These are phyloP conservation scores for Backusella morwellensis DNA, from an alignment of 192 early-diverging fungal genomes.

Conservation along the genomic window DNA sequence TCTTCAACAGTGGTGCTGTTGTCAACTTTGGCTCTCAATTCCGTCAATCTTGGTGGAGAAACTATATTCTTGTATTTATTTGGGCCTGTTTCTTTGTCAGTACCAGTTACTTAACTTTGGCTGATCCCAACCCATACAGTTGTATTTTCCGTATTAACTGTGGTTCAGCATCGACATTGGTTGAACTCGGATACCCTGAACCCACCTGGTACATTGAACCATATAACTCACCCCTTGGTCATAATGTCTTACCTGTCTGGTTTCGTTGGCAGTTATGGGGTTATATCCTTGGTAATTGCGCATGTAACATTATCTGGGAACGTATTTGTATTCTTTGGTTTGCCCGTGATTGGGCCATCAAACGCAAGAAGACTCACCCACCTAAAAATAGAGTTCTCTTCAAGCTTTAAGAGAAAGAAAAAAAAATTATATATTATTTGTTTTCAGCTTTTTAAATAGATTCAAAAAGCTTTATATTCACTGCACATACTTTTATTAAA, in stretches of 20 bases:
- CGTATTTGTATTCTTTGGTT: constrained; percentile 53
- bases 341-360: constrained; percentile 40
- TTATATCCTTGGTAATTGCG: constrained; percentile 39
- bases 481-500: not conserved
- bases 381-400: constrained; percentile 22
- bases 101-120: constrained; percentile 52
- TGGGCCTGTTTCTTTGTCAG: constrained; percentile 49
- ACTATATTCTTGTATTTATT: constrained; percentile 57
- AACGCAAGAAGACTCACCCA: constrained; percentile 18
- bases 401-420: constrained; percentile 31
- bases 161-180: constrained; percentile 47
- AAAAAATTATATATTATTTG: not conserved
- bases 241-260: constrained; percentile 68
- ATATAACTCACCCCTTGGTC: constrained; percentile 66
- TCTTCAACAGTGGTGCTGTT: constrained; percentile 64
- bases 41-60: constrained; percentile 60
- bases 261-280: constrained; percentile 66
- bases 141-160: constrained; percentile 72
- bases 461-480: not conserved
- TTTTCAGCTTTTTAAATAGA: not conserved
- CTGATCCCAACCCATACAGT: constrained; percentile 54
- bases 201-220: constrained; percentile 41
- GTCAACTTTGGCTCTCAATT: constrained; percentile 71
- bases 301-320: constrained; percentile 46
- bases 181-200: constrained; percentile 36